phyloP scores from a whole-genome alignment of 371 early-diverging fungal species.

The Phascolomyces articulosus region DNA sequence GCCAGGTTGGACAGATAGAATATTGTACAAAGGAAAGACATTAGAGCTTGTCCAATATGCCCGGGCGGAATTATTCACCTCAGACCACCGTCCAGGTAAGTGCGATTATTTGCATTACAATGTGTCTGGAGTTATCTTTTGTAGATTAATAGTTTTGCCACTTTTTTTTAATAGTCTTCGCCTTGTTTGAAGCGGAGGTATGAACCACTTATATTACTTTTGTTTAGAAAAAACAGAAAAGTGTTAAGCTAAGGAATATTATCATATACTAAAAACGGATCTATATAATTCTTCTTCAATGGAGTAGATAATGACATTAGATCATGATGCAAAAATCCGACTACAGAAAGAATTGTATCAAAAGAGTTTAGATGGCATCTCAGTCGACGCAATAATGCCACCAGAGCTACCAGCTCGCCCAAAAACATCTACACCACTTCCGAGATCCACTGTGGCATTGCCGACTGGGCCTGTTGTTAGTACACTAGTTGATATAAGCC shows the following conservation, averaged over 20 bases:
- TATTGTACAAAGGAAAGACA: conserved; percentile 65
- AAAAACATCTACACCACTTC: conserved; percentile 21
- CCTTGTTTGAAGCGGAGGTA: conserved; percentile 51
- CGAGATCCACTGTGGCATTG: conserved; percentile 7
- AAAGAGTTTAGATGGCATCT: conserved; percentile 37
- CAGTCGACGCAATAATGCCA: conserved; percentile 17
- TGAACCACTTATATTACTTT: not conserved
- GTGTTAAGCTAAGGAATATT: no score
- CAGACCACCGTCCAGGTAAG: conserved; percentile 80
- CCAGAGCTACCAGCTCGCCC: conserved; percentile 22
- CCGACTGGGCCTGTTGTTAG: conserved; percentile 11
- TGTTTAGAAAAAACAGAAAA: not conserved
- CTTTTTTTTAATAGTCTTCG: conserved; percentile 32
- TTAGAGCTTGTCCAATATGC: conserved; percentile 53
- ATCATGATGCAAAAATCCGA: conserved; percentile 41
- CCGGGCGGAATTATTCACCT: conserved; percentile 68
- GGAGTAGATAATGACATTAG: conserved; percentile 39
- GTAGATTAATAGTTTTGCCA: not conserved
- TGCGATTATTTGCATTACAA: not conserved
- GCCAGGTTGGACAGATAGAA: conserved; percentile 93
- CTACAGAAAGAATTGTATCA: conserved; percentile 53
- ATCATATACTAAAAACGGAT: no score
- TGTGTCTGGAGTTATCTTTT: no score
- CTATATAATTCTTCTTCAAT: no score
- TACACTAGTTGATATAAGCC: not conserved